Evolutionary conservation across 768 basidiomycete species (phyloP), one percentile per base, ranked within the genome.

Genomic region (Grammothele lineata): DNA sequence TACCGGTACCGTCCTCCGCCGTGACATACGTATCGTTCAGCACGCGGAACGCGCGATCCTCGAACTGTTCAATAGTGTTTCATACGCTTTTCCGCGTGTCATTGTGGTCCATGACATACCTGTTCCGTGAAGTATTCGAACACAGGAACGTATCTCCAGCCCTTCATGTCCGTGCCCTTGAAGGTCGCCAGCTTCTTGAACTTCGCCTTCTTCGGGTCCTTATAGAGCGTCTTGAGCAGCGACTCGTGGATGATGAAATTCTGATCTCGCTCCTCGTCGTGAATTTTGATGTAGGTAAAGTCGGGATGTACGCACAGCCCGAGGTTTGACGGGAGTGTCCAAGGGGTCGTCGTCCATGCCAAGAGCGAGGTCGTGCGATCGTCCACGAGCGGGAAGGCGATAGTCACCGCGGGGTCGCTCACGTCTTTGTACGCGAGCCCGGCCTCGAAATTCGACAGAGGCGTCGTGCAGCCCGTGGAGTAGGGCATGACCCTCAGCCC

Each of bases 291-390:
- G 66, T 99, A 99, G 24, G 81, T 92, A 62, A 85, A 92, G 54
- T 94, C 90, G 17, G 96, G 96, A 68, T 99, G 90, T 6, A 97
- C 95, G 58, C 96, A 98, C 40, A 99, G 77, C 0, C 80, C 92
- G 24, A 99, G 75, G 67, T 99, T 99, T 37, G 92, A 93, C 1
- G 95, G 96, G 4, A 98, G 73, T 0, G 96, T 98, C 93, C 94
- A 99, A 0, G 96, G 96, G 0, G 96, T 99, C 15, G 96, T 99
- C 15, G 96, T 99, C 96, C 96, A 99, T 3, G 95, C 95, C 23
- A 99, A 70, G 17, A 99, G 70, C 1, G 89, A 83, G 15, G 94
- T 97, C 44, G 70, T 77, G 2, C 92, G 91, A 61, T 99, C 96
- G 54, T 96, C 92, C 18, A 95, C 87, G 21, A 98, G 78, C 10